Evolutionary conservation across 75 land plant genomes (phyloP), one percentile per base, ranked within the genome.

Genomic region (Azolla pinnata): DNA sequence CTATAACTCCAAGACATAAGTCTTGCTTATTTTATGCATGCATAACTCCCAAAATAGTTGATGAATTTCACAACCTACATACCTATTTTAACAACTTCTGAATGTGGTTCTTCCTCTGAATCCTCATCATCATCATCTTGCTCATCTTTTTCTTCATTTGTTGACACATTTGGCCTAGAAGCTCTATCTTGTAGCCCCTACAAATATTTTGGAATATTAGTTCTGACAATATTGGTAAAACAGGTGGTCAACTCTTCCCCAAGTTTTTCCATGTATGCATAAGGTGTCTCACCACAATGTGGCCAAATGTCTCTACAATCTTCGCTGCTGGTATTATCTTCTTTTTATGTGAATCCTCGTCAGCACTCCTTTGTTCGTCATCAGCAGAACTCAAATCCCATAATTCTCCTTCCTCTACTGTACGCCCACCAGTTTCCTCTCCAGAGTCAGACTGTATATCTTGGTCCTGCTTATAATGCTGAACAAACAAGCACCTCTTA

Each of bases 71-170:
- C n/a, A n/a, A n/a, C n/a, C n/a, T n/a, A n/a, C n/a, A n/a, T 29
- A 52, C 54, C 54, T 23, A 52, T 52, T 52, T 52, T 21, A 1
- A 52, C 12, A 25, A 29, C 4, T 25, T 27, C 29, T 3, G 25
- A 27, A 2, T 52, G 25, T 52, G 54, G 2, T 25, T 23, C 25
- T 27, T 52, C 29, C 10, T 52, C 54, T 5, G 54, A 23, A 52
- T 52, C 54, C 24, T 52, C 54, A 52, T 52, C 54, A 24, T 23
- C 26, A 21, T 35, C 40, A 16, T 19, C 54, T 52, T 52, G 4
- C 2, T 23, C 54, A 24, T 52, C 25, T 25, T 19, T 24, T 23
- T 14, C 14, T 27, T 18, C 29, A 2, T 4, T 12, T 2, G 2
- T 2, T 24, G 54, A 1, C 3, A 3, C 54, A 10, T 52, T 52